Base-by-base conservation (phyloP, 305 asterid species). In the Solanum hybrid region DNA sequence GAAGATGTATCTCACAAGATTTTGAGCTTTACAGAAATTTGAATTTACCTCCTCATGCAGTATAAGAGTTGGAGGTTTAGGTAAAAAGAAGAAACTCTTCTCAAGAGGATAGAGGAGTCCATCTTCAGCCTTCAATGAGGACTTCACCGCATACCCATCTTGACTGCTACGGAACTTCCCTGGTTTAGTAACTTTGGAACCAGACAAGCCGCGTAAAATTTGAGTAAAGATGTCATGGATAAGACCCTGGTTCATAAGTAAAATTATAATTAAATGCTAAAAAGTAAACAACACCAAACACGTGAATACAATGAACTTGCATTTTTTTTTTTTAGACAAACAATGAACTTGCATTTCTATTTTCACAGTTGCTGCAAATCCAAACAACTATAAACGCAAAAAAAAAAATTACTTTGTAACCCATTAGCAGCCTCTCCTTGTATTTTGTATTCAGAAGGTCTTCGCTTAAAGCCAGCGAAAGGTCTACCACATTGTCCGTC, bases 81-180 rank as follows among this genome's bases (percentile, higher is more conserved):
- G 99, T 88, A 98, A 90, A 91, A 98, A 98, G 99, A 98, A 98
- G 92, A 98, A 98, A 92, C 99, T 94, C 94, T 98, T 98, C 89
- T 98, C 99, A 77, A 98, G 99, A 56, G 99, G 99, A 95, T 98
- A 98, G 88, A 98, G 98, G 92, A 95, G 94, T 89, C 99, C 99
- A 90, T 98, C 99, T 95, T 98, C 99, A 92, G 99, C 99, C 95
- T 98, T 98, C 90, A 98, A 93, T 17, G 99, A 98, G 78, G 99
- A 98, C 92, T 97, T 98, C 90, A 98, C 99, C 88, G 99, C 99
- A 92, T 95, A 97, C 82, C 99, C 99, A 81, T 94, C 95, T 87
- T 93, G 98, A 92, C 92, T 90, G 93, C 99, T 97, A 35, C 98
- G 98, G 90, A 98, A 98, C 89, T 92, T 94, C 88, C 99, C 99